A percentile compares a stretch with the other conserved stretches of the same genome.
Conservation (phyloP, 2,329 filamentous ascomycete genomes). For the Xylariomycetidae sp. region DNA sequence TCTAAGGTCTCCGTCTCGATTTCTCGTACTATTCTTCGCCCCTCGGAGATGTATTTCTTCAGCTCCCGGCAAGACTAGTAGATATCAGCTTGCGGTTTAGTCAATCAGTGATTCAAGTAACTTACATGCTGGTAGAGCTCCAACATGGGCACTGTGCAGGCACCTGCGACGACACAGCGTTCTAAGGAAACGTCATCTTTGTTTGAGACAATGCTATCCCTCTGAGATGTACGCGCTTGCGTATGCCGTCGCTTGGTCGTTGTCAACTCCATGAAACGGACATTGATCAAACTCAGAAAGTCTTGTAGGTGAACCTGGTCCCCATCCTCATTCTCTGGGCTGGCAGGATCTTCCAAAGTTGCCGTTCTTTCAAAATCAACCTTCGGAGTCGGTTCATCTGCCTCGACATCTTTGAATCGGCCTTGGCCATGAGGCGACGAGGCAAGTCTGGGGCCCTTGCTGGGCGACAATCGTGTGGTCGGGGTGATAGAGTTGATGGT, state of each 20-base stretch:
- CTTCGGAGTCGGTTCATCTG: constrained; percentile 40
- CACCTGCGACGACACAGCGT: constrained; percentile 78
- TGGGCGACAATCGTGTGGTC: constrained; percentile 43
- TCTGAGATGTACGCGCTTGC: constrained; percentile 52
- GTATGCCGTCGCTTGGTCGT: constrained; percentile 91
- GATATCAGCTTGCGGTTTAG: constrained; percentile 21
- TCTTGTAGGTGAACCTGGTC: constrained; percentile 79
- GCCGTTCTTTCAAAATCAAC: constrained; percentile 40
- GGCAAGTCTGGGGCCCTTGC: constrained; percentile 33
- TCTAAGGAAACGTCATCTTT: constrained; percentile 60
- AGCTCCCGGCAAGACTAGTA: constrained; percentile 77
- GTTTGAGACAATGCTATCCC: constrained; percentile 35
- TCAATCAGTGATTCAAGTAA: constrained; percentile 10
- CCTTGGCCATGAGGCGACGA: constrained; percentile 54
- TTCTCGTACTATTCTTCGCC: constrained; percentile 80
- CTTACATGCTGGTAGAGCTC: constrained; percentile 87
- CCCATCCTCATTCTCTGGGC: constrained; percentile 46
- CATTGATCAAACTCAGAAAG: constrained; percentile 91
- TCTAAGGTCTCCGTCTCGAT: constrained; percentile 86
- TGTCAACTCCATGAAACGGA: constrained; percentile 98
- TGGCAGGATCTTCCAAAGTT: constrained; percentile 35
- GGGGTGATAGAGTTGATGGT: constrained; percentile 33
- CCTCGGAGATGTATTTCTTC: constrained; percentile 94
- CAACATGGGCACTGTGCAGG: constrained; percentile 87
- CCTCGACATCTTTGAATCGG: constrained; percentile 50